These are phyloP conservation scores for Lathyrus sativus DNA, from an alignment of 306 rosid genomes.

Conservation along the genomic window DNA sequence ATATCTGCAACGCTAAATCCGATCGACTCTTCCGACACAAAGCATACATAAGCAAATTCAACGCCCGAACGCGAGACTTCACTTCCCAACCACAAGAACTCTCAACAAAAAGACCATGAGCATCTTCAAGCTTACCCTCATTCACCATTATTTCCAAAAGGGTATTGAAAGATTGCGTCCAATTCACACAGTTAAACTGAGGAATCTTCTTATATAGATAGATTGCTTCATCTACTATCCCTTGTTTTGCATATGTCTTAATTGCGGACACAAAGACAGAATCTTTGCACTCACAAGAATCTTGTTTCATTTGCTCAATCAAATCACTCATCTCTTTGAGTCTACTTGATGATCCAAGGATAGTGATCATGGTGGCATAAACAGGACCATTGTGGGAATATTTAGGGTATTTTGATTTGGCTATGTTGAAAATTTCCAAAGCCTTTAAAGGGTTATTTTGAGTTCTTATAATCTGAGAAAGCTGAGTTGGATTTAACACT, in stretches of 20 bases:
- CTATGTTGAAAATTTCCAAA: slow-evolving; percentile 50
- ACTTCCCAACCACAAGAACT: slow-evolving; percentile 58
- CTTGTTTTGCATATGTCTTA: slow-evolving; percentile 44
- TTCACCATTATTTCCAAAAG: slow-evolving; percentile 54
- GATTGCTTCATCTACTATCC: slow-evolving; percentile 48
- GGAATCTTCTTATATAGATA: slow-evolving; percentile 47
- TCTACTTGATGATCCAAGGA: slow-evolving; percentile 49
- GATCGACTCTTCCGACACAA: slow-evolving; percentile 46
- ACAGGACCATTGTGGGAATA: slow-evolving; percentile 57
- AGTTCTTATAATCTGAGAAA: slow-evolving; percentile 50
- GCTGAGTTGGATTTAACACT: slow-evolving; percentile 51
- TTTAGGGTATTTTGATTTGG: slow-evolving; percentile 47
- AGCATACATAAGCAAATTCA: slow-evolving; percentile 56
- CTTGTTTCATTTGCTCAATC: slow-evolving; percentile 52
- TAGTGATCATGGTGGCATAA: slow-evolving; percentile 55
- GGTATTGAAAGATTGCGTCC: slow-evolving; percentile 56
- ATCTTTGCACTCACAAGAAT: slow-evolving; percentile 61
- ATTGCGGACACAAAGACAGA: slow-evolving; percentile 53
- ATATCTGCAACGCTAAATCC: slow-evolving; percentile 53
- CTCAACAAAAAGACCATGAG: slow-evolving; percentile 46
- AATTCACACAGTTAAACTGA: slow-evolving; percentile 53
- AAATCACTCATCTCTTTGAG: slow-evolving; percentile 49
- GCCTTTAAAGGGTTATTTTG: slow-evolving; percentile 58
- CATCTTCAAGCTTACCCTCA: slow-evolving; percentile 43
- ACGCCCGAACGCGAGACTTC: slow-evolving; percentile 44